A percentile compares a stretch with the other conserved stretches of the same genome.
phyloP scores from a whole-genome alignment of 2,329 filamentous ascomycete species.

The Fusarium tjaetaba region DNA sequence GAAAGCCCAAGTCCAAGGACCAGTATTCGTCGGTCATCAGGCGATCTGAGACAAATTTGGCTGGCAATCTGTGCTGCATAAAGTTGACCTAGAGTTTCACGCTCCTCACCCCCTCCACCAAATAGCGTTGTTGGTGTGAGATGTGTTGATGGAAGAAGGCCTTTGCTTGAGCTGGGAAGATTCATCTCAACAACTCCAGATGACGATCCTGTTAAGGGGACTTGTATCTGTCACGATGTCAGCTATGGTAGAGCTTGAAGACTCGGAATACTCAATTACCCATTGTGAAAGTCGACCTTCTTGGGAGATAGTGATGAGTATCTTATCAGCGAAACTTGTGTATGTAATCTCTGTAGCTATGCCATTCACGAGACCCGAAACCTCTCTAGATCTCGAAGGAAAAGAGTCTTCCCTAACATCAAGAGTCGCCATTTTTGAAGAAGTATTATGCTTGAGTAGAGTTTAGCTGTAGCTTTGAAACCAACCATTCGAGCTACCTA shows the following conservation, averaged over 20 bases:
- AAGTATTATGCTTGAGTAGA: conserved; percentile 16
- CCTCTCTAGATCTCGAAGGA: conserved; percentile 71
- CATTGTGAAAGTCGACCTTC: conserved; percentile 88
- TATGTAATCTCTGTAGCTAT: conserved; percentile 76
- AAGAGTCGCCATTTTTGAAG: conserved; percentile 51
- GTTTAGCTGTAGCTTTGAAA: conserved; percentile 5
- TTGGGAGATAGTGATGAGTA: conserved; percentile 89
- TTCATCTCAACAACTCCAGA: conserved; percentile 71
- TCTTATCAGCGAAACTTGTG: conserved; percentile 86
- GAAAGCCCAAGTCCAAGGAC: conserved; percentile 69
- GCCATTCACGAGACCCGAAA: conserved; percentile 71
- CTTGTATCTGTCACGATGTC: conserved; percentile 69
- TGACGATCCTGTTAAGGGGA: conserved; percentile 76
- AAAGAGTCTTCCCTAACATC: conserved; percentile 67
- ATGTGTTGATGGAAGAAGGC: conserved; percentile 78
- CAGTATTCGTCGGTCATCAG: conserved; percentile 70
- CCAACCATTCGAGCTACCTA: background rate
- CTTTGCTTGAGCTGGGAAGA: conserved; percentile 56
- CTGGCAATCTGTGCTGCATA: conserved; percentile 91
- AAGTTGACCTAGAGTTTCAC: conserved; percentile 87
- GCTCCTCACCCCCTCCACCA: conserved; percentile 80
- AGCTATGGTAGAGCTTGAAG: background rate
- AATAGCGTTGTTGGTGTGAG: conserved; percentile 88
- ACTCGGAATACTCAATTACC: conserved; percentile 61
- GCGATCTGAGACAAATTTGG: conserved; percentile 75